Base-by-base conservation (phyloP, 768 basidiomycete genomes). In the Phlegmacium glaucopus region DNA sequence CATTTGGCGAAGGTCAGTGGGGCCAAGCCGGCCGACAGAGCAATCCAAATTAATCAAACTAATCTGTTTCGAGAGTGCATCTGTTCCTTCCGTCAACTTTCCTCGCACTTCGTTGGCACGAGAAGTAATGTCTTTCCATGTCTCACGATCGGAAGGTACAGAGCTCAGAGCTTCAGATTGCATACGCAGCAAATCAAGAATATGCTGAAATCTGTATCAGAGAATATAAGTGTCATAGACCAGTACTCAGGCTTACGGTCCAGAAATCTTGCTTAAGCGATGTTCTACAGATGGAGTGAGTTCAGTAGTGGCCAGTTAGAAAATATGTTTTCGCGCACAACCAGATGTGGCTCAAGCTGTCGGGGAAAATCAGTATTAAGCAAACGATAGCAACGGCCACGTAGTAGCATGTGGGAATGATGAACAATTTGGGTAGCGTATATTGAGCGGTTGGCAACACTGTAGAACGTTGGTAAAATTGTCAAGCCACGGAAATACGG, bases 291-390 rank as follows among this genome's bases (percentile, higher is more conserved):
- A 42, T 13, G 41, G 22, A 9, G 30, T 41, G 2, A 44, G 22
- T 9, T 22, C 22, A 22, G 25, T 13, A 12, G 6, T 8, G 9
- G 22, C 18, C 8, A 12, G 13, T 17, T 28, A 34, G 13, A 40
- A n/a, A 25, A 15, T 40, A 5, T 17, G 12, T 1, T 26, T 3
- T 13, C 22, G 53, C 66, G 45, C 50, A 70, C 64, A 70, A 46
- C 73, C 72, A 75, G 32, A 72, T 61, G 52, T 68, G 69, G 47
- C 72, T 74, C 39, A 72, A 49, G 35, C 68, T 73, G 53, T 73
- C 69, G 0, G 75, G 75, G 41, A 75, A 77, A 29, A 77, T 62
- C 1, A 75, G 38, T 22, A 75, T 37, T 16, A 72, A 53, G 15
- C 66, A 58, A 13, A 59, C 59, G 26, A 75, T 51, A 2, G 73